Evolutionary conservation across 2,329 filamentous ascomycete genomes (phyloP).

Genomic region (Fusarium albidum): DNA sequence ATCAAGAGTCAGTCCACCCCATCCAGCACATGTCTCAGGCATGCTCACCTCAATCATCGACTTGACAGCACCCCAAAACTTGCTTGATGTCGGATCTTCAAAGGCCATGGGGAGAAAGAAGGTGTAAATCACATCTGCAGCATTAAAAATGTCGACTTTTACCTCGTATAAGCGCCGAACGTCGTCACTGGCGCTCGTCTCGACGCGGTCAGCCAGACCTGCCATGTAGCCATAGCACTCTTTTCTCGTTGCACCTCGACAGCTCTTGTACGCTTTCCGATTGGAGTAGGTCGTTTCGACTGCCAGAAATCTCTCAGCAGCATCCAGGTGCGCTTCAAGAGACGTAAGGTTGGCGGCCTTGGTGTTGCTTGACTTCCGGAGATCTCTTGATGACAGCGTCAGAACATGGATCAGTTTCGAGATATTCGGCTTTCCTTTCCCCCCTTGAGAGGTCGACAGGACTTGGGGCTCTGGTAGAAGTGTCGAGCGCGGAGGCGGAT

Average conservation of each 20-base stretch:
- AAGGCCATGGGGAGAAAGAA: conserved; percentile 52
- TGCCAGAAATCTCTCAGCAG: conserved; percentile 41
- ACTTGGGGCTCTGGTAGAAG: conserved; percentile 23
- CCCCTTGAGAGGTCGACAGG: conserved; percentile 3
- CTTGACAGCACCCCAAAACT: conserved; percentile 55
- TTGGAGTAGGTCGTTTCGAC: conserved; percentile 38
- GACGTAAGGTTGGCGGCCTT: conserved; percentile 7
- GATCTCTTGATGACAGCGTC: conserved; percentile 16
- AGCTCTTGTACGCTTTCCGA: conserved; percentile 42
- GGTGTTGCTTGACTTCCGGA: neutral
- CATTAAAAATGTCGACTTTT: conserved; percentile 51
- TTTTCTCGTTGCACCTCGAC: conserved; percentile 30
- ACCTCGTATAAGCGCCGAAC: conserved; percentile 42
- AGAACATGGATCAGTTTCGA: conserved; percentile 33
- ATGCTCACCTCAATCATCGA: conserved; percentile 41
- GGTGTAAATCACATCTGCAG: conserved; percentile 49
- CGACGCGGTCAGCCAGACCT: conserved; percentile 30
- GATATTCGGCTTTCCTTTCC: conserved; percentile 2
- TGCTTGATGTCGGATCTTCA: conserved; percentile 48
- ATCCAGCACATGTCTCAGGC: neutral
- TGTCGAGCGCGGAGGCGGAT: conserved; percentile 22
- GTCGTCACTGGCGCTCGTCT: conserved; percentile 35
- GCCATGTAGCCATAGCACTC: conserved; percentile 38
- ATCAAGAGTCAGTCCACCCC: conserved; percentile 12
- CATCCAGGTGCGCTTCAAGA: conserved; percentile 36